Percentiles rank a stretch among this genome's conserved stretches.
These are phyloP conservation scores for Nematodospora valgi DNA, from an alignment of 805 yeast species.

Conservation along the genomic window DNA sequence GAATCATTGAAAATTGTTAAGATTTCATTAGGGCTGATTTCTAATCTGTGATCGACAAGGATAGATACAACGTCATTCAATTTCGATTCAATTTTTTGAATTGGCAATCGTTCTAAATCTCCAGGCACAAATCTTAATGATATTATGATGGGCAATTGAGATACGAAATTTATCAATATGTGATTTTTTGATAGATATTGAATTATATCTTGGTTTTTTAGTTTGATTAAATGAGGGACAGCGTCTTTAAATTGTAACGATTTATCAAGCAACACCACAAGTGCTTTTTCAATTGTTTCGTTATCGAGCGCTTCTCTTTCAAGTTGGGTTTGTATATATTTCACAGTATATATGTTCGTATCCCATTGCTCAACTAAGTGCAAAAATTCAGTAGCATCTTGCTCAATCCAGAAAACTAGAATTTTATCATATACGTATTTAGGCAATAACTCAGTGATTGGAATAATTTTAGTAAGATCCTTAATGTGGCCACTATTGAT, in stretches of 20 bases:
- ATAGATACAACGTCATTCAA: conserved; percentile 48
- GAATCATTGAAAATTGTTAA: conserved; percentile 43
- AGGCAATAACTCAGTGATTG: conserved; percentile 31
- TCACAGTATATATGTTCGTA: conserved; percentile 45
- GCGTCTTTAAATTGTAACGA: conserved; percentile 61
- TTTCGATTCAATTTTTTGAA: conserved; percentile 35
- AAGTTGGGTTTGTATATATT: conserved; percentile 40
- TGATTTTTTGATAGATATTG: conserved; percentile 61
- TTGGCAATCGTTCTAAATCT: conserved; percentile 39
- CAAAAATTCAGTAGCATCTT: conserved; percentile 30
- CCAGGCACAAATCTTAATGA: conserved; percentile 33
- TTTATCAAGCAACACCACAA: conserved; percentile 54
- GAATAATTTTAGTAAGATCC: conserved; percentile 53
- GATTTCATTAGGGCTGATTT: conserved; percentile 53
- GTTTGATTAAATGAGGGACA: conserved; percentile 55
- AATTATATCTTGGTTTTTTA: conserved; percentile 54
- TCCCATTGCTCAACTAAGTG: conserved; percentile 57
- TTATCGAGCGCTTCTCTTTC: conserved; percentile 21
- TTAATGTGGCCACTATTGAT: conserved; percentile 44
- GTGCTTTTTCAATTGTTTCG: conserved; percentile 40
- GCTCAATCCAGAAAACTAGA: conserved; percentile 46
- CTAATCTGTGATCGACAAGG: conserved; percentile 62
- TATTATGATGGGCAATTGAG: conserved; percentile 51
- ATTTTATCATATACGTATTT: conserved; percentile 34
- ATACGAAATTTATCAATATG: conserved; percentile 48